Conservation (phyloP, 805 yeast species). For the Pichia heedii region DNA sequence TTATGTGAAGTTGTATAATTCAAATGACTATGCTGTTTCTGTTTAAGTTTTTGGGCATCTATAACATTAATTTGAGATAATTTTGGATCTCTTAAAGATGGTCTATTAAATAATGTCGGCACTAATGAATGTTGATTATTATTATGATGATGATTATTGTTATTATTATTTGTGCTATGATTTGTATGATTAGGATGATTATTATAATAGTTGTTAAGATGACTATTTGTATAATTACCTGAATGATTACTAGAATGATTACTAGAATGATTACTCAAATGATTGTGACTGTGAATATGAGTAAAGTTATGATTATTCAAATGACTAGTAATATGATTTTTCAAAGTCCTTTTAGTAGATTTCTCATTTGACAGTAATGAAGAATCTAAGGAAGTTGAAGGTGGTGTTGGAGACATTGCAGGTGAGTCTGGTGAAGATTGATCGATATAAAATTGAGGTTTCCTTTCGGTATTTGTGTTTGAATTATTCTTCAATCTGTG, state of each 20-base stretch:
- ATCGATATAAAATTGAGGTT: conserved; percentile 5
- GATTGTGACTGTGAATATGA: no score
- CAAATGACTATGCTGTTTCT: not conserved
- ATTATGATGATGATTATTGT: not conserved
- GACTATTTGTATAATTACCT: no score
- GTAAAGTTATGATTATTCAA: not conserved
- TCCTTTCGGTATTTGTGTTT: no score
- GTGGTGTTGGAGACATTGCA: not conserved
- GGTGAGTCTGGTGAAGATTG: conserved; percentile 8
- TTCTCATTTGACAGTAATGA: not conserved
- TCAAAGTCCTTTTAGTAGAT: not conserved
- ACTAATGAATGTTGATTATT: not conserved
- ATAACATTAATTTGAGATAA: not conserved
- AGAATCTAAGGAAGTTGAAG: not conserved
- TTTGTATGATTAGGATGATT: not conserved
- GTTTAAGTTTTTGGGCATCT: not conserved
- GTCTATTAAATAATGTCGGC: not conserved
- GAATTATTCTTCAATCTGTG: no score
- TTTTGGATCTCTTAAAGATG: not conserved
- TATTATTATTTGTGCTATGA: no score
- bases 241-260: no score
- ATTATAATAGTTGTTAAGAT: no score
- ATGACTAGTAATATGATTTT: not conserved
- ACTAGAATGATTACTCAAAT: no score
- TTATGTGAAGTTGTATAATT: not conserved